Evolutionary conservation across 2,329 filamentous ascomycete species (phyloP).

Genomic region (Paraphaeosphaeria minitans): DNA sequence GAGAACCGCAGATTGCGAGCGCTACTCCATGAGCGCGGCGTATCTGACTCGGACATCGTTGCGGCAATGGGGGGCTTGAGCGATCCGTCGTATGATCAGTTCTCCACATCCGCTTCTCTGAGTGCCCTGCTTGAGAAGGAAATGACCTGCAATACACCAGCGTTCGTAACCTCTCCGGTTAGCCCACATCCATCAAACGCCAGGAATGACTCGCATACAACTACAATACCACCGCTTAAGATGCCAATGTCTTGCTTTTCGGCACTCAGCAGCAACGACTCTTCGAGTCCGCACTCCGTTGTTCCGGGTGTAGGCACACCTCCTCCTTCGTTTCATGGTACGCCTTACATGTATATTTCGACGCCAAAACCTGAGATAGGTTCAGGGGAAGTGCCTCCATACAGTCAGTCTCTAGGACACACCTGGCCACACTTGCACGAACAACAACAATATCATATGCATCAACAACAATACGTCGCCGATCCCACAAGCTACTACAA

Average conservation of each 20-base stretch:
- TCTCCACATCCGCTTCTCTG: conserved; percentile 34
- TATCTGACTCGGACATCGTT: conserved; percentile 60
- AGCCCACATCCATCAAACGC: conserved; percentile 16
- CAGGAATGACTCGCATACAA: conserved; percentile 21
- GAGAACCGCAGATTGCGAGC: conserved; percentile 70
- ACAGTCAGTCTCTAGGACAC: conserved; percentile 26
- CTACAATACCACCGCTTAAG: conserved; percentile 29
- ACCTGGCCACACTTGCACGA: conserved; percentile 28
- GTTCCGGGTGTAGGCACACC: conserved; percentile 40
- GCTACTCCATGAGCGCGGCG: conserved; percentile 63
- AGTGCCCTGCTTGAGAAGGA: conserved; percentile 40
- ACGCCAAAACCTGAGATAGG: conserved; percentile 31
- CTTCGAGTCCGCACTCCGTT: conserved; percentile 39
- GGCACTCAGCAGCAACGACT: conserved; percentile 33
- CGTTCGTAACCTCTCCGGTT: conserved; percentile 25
- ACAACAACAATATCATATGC: conserved; percentile 13
- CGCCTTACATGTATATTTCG: conserved; percentile 28
- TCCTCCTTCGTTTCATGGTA: conserved; percentile 23
- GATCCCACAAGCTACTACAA: conserved; percentile 30
- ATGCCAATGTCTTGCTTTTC: conserved; percentile 29
- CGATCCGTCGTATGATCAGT: conserved; percentile 33
- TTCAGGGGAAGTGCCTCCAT: conserved; percentile 28
- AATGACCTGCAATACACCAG: conserved; percentile 26
- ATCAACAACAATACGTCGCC: conserved; percentile 12
- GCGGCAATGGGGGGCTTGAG: conserved; percentile 30